phyloP scores from a whole-genome alignment of 2,329 filamentous ascomycete species.

The Trichothecium roseum region DNA sequence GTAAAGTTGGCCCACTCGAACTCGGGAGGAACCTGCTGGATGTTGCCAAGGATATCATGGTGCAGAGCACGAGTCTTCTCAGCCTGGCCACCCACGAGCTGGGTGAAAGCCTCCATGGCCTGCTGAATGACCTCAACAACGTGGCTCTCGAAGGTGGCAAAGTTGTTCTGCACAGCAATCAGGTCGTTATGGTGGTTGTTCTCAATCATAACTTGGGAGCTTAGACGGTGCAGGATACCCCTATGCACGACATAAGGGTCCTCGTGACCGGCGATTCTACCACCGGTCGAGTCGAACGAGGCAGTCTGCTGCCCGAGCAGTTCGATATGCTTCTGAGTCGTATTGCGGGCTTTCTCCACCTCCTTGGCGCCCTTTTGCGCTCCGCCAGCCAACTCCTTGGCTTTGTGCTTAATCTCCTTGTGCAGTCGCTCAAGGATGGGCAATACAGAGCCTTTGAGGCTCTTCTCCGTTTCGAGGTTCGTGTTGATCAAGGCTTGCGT shows the following conservation, averaged over 20 bases:
- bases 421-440: constrained; percentile 86
- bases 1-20: constrained; percentile 90
- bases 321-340: constrained; percentile 93
- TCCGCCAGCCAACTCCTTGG: constrained; percentile 76
- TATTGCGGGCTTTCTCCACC: constrained; percentile 77
- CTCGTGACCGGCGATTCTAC: constrained; percentile 57
- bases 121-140: constrained; percentile 74
- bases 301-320: constrained; percentile 80
- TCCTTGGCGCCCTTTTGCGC: constrained; percentile 79
- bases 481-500: constrained; percentile 85
- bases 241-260: constrained; percentile 86
- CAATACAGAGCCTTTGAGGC: constrained; percentile 73
- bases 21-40: constrained; percentile 69
- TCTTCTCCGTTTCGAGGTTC: constrained; percentile 85
- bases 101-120: constrained; percentile 72
- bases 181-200: constrained; percentile 94
- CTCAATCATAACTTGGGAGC: constrained; percentile 87
- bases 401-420: constrained; percentile 93
- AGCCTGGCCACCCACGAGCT: constrained; percentile 67
- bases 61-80: constrained; percentile 77
- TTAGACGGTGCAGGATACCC: constrained; percentile 70
- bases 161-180: constrained; percentile 82
- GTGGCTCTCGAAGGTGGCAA: constrained; percentile 78
- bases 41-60: constrained; percentile 66
- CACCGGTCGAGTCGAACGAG: constrained; percentile 64